Evolutionary conservation across 306 rosid species (phyloP).

Genomic region (Malus asiatica): DNA sequence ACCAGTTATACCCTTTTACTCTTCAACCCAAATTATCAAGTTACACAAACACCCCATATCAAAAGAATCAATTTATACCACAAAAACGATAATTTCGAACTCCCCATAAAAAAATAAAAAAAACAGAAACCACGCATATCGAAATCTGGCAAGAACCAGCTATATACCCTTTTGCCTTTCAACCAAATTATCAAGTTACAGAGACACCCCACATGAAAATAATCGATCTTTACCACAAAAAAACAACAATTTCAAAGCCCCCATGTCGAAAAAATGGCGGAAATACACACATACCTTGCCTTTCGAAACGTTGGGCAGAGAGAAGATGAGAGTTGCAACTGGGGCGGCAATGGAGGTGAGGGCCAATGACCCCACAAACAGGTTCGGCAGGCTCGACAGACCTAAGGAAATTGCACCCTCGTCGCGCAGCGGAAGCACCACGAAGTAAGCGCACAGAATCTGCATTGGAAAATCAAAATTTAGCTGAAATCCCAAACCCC

Average conservation of each 20-base stretch:
- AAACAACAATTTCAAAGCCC: not conserved
- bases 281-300: slow-evolving; percentile 41
- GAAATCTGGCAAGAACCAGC: slow-evolving; percentile 6
- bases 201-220: not conserved
- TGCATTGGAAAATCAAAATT: slow-evolving; percentile 8
- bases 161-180: not conserved
- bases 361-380: slow-evolving; percentile 70
- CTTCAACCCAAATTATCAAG: not conserved
- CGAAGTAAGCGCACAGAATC: slow-evolving; percentile 94
- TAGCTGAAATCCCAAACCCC: not conserved
- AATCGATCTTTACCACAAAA: not conserved
- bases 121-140: slow-evolving; percentile 2
- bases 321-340: slow-evolving; percentile 72
- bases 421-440: slow-evolving; percentile 92
- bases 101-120: not conserved
- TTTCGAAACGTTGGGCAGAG: slow-evolving; percentile 65
- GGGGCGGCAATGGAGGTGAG: slow-evolving; percentile 87
- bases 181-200: not conserved
- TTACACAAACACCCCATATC: not conserved
- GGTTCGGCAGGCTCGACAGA: slow-evolving; percentile 67
- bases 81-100: not conserved
- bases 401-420: slow-evolving; percentile 93
- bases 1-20: not conserved
- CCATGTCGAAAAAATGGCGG: not conserved
- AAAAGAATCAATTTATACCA: not conserved